phyloP scores from a whole-genome alignment of 2,329 filamentous ascomycete genomes.

The Xylariaceae sp. region DNA sequence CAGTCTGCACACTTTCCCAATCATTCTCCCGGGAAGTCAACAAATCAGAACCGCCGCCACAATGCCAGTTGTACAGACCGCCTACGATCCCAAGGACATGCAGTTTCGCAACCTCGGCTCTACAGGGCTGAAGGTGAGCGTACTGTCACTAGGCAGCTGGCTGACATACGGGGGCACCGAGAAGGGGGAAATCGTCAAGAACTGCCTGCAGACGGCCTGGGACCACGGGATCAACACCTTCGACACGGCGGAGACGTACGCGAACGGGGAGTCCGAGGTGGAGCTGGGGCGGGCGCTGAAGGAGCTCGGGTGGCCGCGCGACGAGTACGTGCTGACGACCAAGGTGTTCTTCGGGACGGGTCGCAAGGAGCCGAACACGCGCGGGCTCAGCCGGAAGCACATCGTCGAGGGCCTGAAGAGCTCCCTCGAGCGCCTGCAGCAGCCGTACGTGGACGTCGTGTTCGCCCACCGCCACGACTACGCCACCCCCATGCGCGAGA shows the following conservation, averaged over 20 bases:
- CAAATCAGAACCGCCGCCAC: constrained; percentile 21
- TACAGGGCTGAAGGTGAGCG: constrained; percentile 48
- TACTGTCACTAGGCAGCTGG: constrained; percentile 44
- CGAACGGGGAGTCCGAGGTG: constrained; percentile 51
- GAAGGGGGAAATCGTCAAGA: constrained; percentile 42
- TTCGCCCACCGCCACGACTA: constrained; percentile 64
- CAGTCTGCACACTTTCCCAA: constrained; percentile 7
- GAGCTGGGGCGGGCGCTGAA: constrained; percentile 56
- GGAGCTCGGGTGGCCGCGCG: constrained; percentile 54
- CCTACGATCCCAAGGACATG: constrained; percentile 41
- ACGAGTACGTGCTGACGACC: constrained; percentile 57
- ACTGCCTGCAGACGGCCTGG: constrained; percentile 52
- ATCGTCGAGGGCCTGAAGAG: constrained; percentile 60
- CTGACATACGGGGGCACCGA: constrained; percentile 38
- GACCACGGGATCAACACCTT: constrained; percentile 58
- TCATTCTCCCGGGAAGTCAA: constrained; percentile 8
- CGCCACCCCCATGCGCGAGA: constrained; percentile 63
- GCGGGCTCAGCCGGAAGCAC: constrained; percentile 54
- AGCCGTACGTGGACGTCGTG: constrained; percentile 68
- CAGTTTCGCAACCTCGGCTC: constrained; percentile 47
- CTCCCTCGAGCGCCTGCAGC: constrained; percentile 60
- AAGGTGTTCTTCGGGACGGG: constrained; percentile 56
- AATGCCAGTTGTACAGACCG: constrained; percentile 30
- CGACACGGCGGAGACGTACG: constrained; percentile 55
- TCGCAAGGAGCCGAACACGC: constrained; percentile 60